A percentile compares a stretch with the other conserved stretches of the same genome.
Conservation (phyloP, 257 asterid species). For the Phtheirospermum japonicum region DNA sequence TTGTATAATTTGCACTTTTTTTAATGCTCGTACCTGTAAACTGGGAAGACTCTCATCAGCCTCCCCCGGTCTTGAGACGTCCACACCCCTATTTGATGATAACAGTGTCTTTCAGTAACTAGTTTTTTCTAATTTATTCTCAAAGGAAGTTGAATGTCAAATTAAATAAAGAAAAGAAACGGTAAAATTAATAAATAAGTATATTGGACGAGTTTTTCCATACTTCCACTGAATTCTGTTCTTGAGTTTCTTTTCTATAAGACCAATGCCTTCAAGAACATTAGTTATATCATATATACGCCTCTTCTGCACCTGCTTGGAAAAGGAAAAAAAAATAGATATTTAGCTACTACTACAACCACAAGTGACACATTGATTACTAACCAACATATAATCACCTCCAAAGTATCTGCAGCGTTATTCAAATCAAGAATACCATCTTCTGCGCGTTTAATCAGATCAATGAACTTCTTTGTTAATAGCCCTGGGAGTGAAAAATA, state of each 20-base stretch:
- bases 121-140: slow-evolving; percentile 27
- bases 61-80: slow-evolving; percentile 83
- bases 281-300: slow-evolving; percentile 97
- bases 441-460: slow-evolving; percentile 89
- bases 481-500: slow-evolving; percentile 55
- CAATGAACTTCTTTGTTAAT: slow-evolving; percentile 86
- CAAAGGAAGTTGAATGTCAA: slow-evolving; percentile 16
- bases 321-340: slow-evolving; percentile 7
- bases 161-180: slow-evolving; percentile 2
- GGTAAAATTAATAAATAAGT: slow-evolving; percentile 17
- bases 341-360: slow-evolving; percentile 24
- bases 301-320: slow-evolving; percentile 88
- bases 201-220: slow-evolving; percentile 28
- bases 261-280: slow-evolving; percentile 97
- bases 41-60: slow-evolving; percentile 61
- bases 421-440: slow-evolving; percentile 94
- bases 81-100: slow-evolving; percentile 65
- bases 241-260: slow-evolving; percentile 90
- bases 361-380: slow-evolving; percentile 26
- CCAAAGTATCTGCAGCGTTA: slow-evolving; percentile 91
- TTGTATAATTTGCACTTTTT: background rate
- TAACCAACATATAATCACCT: slow-evolving; percentile 44
- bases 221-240: slow-evolving; percentile 99
- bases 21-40: slow-evolving; percentile 58
- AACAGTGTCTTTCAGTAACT: slow-evolving; percentile 26